Evolutionary conservation across 2,329 filamentous ascomycete species (phyloP), one percentile per base, ranked within the genome.

Genomic region (Pyrenophora teres): DNA sequence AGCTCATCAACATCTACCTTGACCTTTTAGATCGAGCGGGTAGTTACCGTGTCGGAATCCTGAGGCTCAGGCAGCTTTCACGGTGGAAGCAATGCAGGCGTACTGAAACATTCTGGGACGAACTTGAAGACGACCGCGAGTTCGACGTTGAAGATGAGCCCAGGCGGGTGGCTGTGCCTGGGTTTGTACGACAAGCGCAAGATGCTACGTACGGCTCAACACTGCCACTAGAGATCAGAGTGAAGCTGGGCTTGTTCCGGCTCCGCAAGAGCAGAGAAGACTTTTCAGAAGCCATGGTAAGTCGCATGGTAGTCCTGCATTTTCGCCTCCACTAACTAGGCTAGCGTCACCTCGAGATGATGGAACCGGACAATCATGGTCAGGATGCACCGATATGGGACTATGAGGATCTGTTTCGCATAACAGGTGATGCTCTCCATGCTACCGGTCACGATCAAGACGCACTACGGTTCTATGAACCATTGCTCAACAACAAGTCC

Each of bases 211-310:
- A 96, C 70, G 92, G 90, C 0, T 73, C 81, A 33, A 85, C 86
- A 1, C 77, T 97, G 33, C 93, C 92, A 0, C 72, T 92, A 4
- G 92, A 97, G 60, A 78, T 99, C 36, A 86, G 93, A 16, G 83
- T 90, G 25, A 94, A 93, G 68, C 77, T 99, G 57, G 93, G 90
- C 3, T 77, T 93, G 3, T 93, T 91, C 68, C 86, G 94, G n/a
- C 76, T 96, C 31, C 86, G 85, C 48, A 78, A 90, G 53, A 85
- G 84, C 0, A 77, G 87, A 21, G 77, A 83, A 13, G 68, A 82
- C 55, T 73, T 80, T 18, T 77, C 84, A 12, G 93, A 97, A 76
- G 92, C 90, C 15, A 79, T 89, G 76, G 87, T 90, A 78, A 76
- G 82, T 75, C 40, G 6, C 18, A n/a, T 16, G 16, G 82, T 91